Conservation (phyloP, 306 rosid genomes). For the Casuarina glauca region DNA sequence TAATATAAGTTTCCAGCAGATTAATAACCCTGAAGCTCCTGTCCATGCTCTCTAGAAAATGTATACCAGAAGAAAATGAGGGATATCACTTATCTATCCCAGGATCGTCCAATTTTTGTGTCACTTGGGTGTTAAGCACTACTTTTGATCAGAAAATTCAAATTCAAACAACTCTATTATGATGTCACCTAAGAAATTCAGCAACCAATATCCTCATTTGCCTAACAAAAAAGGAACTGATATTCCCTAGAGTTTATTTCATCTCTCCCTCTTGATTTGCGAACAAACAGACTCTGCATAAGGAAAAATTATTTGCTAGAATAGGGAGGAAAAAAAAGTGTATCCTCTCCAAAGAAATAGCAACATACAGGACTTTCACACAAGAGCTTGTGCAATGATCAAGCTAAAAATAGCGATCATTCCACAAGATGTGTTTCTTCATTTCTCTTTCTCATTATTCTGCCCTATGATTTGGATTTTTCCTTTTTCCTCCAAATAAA, state of each 20-base stretch:
- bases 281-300: background rate
- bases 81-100: background rate
- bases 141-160: too few species aligned
- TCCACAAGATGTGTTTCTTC: too few species aligned
- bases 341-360: background rate
- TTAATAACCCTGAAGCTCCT: background rate
- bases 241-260: background rate
- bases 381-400: too few species aligned
- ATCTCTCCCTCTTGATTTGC: background rate
- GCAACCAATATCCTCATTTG: too few species aligned
- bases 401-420: too few species aligned
- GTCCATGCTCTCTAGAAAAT: background rate
- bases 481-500: too few species aligned
- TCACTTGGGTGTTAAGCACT: too few species aligned
- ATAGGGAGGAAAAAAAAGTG: background rate
- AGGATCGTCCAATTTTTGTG: too few species aligned
- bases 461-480: background rate
- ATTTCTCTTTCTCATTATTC: background rate
- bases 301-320: background rate
- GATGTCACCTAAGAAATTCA: too few species aligned
- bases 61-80: background rate
- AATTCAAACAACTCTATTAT: too few species aligned
- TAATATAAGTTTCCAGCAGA: background rate
- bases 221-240: background rate
- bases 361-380: background rate